Percentiles rank a stretch among this genome's conserved stretches.
These are phyloP conservation scores for Fusarium brevicatenulatum DNA, from an alignment of 2,329 filamentous ascomycete genomes.

Conservation along the genomic window DNA sequence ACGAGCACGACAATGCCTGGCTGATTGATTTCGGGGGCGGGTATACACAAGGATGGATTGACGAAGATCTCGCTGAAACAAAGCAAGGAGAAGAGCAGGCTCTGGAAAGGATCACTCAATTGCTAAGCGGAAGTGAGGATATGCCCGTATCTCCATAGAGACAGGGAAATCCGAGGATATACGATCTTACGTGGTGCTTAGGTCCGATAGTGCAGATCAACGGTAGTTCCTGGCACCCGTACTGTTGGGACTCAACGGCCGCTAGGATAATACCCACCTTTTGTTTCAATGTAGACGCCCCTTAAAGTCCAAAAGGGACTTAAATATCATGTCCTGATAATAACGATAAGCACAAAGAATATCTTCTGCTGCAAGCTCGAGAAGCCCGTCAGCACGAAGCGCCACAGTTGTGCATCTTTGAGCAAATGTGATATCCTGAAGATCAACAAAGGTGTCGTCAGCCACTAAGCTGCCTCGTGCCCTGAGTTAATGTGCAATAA, in stretches of 20 bases:
- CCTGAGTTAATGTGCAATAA: no score
- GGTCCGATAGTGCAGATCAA: neutral
- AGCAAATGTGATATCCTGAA: no score
- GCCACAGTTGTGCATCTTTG: neutral
- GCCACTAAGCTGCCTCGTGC: no score
- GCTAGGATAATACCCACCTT: neutral
- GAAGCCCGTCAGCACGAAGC: no score
- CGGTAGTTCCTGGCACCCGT: neutral
- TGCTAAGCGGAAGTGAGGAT: rapidly evolving
- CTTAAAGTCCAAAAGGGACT: neutral
- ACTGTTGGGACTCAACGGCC: neutral
- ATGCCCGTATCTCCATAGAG: rapidly evolving
- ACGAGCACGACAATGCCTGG: neutral
- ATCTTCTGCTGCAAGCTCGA: rapidly evolving
- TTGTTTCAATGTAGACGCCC: rapidly evolving
- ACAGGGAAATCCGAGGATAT: rapidly evolving
- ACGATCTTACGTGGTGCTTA: neutral
- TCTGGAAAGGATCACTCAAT: rapidly evolving
- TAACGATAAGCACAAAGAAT: rapidly evolving
- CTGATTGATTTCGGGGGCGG: neutral
- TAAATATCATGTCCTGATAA: no score
- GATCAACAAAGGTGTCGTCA: no score
- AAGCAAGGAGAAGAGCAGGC: neutral
- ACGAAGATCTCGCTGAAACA: rapidly evolving
- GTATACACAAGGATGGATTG: neutral